These are phyloP conservation scores for Candida fluviatilis DNA, from an alignment of 805 yeast species.

Conservation along the genomic window DNA sequence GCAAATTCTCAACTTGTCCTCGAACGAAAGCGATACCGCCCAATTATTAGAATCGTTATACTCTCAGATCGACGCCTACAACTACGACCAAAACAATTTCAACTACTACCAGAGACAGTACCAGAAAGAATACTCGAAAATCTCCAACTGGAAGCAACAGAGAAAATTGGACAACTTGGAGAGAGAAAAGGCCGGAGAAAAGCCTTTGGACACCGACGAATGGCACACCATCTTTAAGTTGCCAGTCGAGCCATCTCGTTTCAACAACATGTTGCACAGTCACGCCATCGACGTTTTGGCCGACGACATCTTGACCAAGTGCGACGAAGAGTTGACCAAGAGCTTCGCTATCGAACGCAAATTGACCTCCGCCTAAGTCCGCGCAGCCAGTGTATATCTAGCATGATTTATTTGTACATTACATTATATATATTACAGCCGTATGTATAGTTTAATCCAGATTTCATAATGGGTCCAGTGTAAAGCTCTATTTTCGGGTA, in stretches of 20 bases:
- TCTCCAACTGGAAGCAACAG: constrained; percentile 71
- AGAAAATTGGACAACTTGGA: constrained; percentile 61
- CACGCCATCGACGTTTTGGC: constrained; percentile 69
- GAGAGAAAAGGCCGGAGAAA: constrained; percentile 55
- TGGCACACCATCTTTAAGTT: constrained; percentile 65
- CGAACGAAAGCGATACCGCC: constrained; percentile 41
- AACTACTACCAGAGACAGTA: constrained; percentile 77
- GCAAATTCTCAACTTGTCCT: constrained; percentile 37
- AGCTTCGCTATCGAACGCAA: constrained; percentile 56
- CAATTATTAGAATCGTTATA: constrained; percentile 58
- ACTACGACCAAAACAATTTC: constrained; percentile 74
- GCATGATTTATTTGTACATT: not conserved
- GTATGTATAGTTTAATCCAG: constrained; percentile 3
- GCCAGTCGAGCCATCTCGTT: constrained; percentile 72
- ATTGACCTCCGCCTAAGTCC: constrained; percentile 36
- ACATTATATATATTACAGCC: constrained; percentile 8
- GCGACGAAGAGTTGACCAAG: constrained; percentile 63
- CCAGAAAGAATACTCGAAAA: constrained; percentile 64
- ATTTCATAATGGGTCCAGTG: too few species aligned
- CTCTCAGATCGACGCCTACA: constrained; percentile 69
- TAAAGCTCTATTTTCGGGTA: too few species aligned
- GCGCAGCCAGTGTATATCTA: not conserved
- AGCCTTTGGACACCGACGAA: constrained; percentile 52
- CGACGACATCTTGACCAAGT: constrained; percentile 64
- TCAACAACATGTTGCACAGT: constrained; percentile 64